phyloP scores from a whole-genome alignment of 305 asterid genomes.

The Fraxinus sp. region DNA sequence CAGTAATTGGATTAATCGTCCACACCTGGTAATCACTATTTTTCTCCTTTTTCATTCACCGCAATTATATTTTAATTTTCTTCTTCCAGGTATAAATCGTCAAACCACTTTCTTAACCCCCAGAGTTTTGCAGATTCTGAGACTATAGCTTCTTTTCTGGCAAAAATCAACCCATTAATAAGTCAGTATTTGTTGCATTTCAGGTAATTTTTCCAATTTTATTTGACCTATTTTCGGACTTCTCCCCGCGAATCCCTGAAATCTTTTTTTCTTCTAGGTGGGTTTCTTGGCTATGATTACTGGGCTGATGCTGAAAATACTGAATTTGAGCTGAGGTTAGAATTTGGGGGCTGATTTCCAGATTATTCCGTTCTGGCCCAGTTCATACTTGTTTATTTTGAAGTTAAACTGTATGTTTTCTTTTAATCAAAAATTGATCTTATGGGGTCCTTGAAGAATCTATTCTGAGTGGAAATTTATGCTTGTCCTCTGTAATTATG shows the following conservation, averaged over 20 bases:
- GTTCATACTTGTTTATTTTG: slow-evolving; percentile 18
- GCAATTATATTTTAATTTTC: slow-evolving; percentile 6
- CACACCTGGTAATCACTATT: neutral
- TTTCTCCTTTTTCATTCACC: slow-evolving; percentile 11
- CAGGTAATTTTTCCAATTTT: neutral
- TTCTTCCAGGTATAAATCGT: slow-evolving; percentile 18
- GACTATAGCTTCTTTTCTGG: neutral
- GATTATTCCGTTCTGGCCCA: slow-evolving; percentile 22
- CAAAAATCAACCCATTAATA: neutral
- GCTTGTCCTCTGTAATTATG: neutral
- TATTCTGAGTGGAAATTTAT: neutral
- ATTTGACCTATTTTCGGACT: slow-evolving; percentile 15
- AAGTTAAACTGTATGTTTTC: slow-evolving; percentile 16
- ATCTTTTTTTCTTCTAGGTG: slow-evolving; percentile 26
- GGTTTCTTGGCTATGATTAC: slow-evolving; percentile 22
- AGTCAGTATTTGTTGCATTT: slow-evolving; percentile 15
- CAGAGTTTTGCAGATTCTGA: neutral
- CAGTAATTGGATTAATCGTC: neutral
- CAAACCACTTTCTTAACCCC: slow-evolving; percentile 14
- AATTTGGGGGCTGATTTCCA: slow-evolving; percentile 14
- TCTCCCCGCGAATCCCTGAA: slow-evolving; percentile 34
- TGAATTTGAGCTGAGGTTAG: slow-evolving; percentile 34
- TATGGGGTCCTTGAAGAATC: neutral
- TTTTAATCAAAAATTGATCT: neutral
- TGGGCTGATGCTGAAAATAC: slow-evolving; percentile 22